Percentiles rank a stretch among this genome's conserved stretches.
phyloP scores from a whole-genome alignment of 768 basidiomycete genomes.

The Lentinula guzmanii region DNA sequence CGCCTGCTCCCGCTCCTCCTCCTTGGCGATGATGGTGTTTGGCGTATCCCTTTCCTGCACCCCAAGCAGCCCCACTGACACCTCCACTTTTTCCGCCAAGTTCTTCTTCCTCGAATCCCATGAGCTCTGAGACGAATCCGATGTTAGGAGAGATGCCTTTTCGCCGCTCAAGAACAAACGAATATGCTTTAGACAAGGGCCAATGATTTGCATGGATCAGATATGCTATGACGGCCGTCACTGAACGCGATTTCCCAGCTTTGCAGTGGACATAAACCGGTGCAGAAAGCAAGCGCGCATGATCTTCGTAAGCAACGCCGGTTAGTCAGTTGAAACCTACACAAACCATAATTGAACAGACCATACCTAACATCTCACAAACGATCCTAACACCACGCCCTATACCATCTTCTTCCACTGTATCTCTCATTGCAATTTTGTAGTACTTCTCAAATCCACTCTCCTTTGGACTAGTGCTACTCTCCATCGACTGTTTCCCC shows the following conservation, averaged over 20 bases:
- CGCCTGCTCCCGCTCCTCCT: slow-evolving; percentile 18
- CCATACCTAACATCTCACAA: slow-evolving; percentile 81
- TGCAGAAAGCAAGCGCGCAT: slow-evolving; percentile 82
- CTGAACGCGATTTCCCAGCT: slow-evolving; percentile 92
- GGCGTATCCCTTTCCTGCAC: slow-evolving; percentile 16
- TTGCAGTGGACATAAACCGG: slow-evolving; percentile 96
- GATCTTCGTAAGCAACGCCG: slow-evolving; percentile 47
- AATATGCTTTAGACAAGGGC: slow-evolving; percentile 88
- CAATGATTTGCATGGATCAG: slow-evolving; percentile 97
- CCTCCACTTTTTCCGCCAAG: slow-evolving; percentile 72
- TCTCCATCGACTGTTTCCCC: neutral
- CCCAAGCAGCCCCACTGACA: slow-evolving; percentile 29
- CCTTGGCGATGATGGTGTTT: slow-evolving; percentile 12
- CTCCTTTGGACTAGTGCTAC: slow-evolving; percentile 25
- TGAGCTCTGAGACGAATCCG: slow-evolving; percentile 94
- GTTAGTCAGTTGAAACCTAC: neutral
- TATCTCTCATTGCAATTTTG: slow-evolving; percentile 91
- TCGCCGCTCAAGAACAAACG: slow-evolving; percentile 86
- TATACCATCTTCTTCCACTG: slow-evolving; percentile 90
- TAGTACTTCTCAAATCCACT: slow-evolving; percentile 80
- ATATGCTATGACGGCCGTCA: slow-evolving; percentile 95
- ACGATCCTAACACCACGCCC: slow-evolving; percentile 75
- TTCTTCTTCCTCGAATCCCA: slow-evolving; percentile 93
- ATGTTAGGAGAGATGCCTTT: slow-evolving; percentile 97
- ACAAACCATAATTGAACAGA: neutral